phyloP scores from a whole-genome alignment of 2,329 filamentous ascomycete genomes.

The Pezicula neosporulosa region DNA sequence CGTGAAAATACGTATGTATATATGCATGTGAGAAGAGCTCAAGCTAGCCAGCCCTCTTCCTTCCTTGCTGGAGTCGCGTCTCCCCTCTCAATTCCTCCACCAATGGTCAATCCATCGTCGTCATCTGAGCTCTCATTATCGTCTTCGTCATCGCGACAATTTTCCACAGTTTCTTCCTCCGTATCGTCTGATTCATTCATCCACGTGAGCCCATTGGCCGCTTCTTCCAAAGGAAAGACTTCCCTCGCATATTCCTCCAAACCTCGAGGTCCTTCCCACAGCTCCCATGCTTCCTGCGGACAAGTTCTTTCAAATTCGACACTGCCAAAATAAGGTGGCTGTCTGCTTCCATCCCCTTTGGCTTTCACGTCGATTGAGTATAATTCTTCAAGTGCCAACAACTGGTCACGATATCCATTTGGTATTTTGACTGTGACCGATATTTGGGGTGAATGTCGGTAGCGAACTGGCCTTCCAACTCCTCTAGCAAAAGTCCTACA shows the following conservation, averaged over 20 bases:
- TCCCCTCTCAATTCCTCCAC: slow-evolving; percentile 13
- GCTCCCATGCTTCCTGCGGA: slow-evolving; percentile 69
- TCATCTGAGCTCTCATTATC: slow-evolving; percentile 52
- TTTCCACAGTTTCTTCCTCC: slow-evolving; percentile 13
- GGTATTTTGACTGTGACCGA: slow-evolving; percentile 84
- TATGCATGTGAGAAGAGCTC: slow-evolving; percentile 1
- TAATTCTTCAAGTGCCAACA: slow-evolving; percentile 65
- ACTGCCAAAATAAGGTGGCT: slow-evolving; percentile 63
- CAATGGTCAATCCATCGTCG: slow-evolving; percentile 33
- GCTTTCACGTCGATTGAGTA: slow-evolving; percentile 39
- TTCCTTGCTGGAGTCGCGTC: slow-evolving; percentile 24
- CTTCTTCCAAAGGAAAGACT: slow-evolving; percentile 91
- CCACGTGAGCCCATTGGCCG: slow-evolving; percentile 91
- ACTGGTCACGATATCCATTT: slow-evolving; percentile 81
- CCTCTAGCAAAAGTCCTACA: slow-evolving; percentile 78
- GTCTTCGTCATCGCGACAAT: slow-evolving; percentile 18
- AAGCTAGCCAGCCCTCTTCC: slow-evolving; percentile 29
- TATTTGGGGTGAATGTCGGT: slow-evolving; percentile 69
- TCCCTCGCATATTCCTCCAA: slow-evolving; percentile 94
- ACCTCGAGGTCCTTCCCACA: slow-evolving; percentile 90
- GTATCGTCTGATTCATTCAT: slow-evolving; percentile 60
- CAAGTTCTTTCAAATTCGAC: slow-evolving; percentile 56
- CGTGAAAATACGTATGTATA: not conserved
- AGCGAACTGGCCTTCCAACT: slow-evolving; percentile 73
- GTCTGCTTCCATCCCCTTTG: slow-evolving; percentile 38